Conservation (phyloP, 306 rosid genomes). For the Cicer judaicum region DNA sequence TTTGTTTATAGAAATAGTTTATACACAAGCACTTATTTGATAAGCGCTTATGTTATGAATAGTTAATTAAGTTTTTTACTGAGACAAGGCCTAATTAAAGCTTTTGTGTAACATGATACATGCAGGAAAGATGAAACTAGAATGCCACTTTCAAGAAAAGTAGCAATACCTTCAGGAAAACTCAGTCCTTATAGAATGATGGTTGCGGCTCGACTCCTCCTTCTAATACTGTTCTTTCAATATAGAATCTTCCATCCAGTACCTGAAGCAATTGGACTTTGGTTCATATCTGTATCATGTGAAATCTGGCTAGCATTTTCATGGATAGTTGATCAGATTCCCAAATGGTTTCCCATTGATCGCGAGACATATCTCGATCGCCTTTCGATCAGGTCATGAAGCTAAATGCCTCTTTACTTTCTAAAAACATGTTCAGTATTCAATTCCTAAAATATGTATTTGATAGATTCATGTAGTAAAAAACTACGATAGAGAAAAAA, state of each 20-base stretch:
- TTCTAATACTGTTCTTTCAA: conserved; percentile 70
- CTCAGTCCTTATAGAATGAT: conserved; percentile 94
- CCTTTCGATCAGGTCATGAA: conserved; percentile 76
- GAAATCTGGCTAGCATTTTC: conserved; percentile 94
- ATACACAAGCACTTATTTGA: neutral
- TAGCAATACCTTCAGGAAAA: conserved; percentile 85
- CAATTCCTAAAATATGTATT: too few relatives aligned
- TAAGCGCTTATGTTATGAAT: neutral
- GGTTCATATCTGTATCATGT: conserved; percentile 84
- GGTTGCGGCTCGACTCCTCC: conserved; percentile 71
- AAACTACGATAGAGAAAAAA: too few relatives aligned
- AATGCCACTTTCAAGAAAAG: conserved; percentile 93
- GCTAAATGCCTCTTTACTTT: neutral
- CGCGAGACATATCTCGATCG: conserved; percentile 96
- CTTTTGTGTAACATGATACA: conserved; percentile 41
- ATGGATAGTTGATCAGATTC: conserved; percentile 94
- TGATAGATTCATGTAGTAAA: too few relatives aligned
- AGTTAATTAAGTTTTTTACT: neutral
- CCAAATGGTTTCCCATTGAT: conserved; percentile 96
- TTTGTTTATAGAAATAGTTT: neutral
- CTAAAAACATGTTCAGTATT: too few relatives aligned
- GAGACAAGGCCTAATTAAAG: neutral
- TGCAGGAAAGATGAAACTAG: conserved; percentile 92
- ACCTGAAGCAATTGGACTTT: conserved; percentile 83
- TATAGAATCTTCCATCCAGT: conserved; percentile 86